Conservation (phyloP, 805 yeast species). For the Candida easanensis region DNA sequence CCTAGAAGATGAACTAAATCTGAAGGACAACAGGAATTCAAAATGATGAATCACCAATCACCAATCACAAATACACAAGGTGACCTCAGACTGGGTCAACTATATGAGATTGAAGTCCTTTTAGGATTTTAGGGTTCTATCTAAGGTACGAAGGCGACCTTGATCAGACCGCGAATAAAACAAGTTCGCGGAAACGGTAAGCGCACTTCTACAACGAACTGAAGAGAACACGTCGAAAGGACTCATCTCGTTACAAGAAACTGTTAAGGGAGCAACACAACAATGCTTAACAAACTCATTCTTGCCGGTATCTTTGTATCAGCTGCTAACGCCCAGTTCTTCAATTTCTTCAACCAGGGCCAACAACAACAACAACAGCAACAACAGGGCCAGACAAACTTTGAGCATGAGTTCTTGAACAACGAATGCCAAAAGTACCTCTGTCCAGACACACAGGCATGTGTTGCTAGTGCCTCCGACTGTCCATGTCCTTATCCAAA, state of each 20-base stretch:
- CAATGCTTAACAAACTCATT: too few species aligned
- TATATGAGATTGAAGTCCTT: too few species aligned
- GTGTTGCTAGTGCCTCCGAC: slow-evolving; percentile 65
- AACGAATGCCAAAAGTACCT: slow-evolving; percentile 61
- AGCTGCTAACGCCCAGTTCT: slow-evolving; percentile 35
- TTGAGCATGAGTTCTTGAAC: slow-evolving; percentile 35
- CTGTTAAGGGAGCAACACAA: too few species aligned
- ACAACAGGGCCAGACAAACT: slow-evolving; percentile 27
- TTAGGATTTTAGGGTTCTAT: too few species aligned
- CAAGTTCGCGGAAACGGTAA: not conserved
- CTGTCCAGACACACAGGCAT: slow-evolving; percentile 79
- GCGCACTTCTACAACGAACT: not conserved
- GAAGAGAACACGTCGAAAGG: not conserved
- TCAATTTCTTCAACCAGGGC: slow-evolving; percentile 38
- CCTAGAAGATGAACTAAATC: too few species aligned
- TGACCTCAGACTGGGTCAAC: too few species aligned
- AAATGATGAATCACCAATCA: too few species aligned
- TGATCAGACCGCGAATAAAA: too few species aligned
- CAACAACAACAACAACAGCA: slow-evolving; percentile 39
- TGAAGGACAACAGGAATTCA: too few species aligned
- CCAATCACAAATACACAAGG: too few species aligned
- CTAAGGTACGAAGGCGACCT: too few species aligned
- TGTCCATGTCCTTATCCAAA: slow-evolving; percentile 93
- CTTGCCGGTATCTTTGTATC: slow-evolving; percentile 5
- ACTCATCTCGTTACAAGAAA: too few species aligned